These are phyloP conservation scores for Xylaria acuta DNA, from an alignment of 495 filamentous ascomycete species.

Conservation along the genomic window DNA sequence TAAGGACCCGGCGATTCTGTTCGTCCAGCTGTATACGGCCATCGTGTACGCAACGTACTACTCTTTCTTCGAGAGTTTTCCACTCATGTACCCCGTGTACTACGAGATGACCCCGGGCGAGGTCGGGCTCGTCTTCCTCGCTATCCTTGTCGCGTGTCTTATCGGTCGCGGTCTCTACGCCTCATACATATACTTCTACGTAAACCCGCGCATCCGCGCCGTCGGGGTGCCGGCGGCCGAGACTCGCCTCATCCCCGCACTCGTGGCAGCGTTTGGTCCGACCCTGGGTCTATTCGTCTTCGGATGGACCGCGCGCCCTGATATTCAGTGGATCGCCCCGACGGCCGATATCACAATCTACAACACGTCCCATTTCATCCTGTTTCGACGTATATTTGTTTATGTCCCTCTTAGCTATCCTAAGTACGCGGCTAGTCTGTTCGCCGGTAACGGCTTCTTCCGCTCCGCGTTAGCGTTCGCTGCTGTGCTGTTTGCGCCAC, in stretches of 20 bases:
- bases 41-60: constrained; percentile 73
- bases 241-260: too few species aligned
- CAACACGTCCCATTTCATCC: constrained; percentile 48
- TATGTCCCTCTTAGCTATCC: constrained; percentile 69
- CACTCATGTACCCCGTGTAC: constrained; percentile 68
- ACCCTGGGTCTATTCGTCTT: constrained; percentile 69
- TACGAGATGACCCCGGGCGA: constrained; percentile 69
- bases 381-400: constrained; percentile 70
- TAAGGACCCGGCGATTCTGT: constrained; percentile 67
- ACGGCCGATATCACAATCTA: constrained; percentile 67
- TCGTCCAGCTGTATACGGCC: constrained; percentile 67
- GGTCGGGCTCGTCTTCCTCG: constrained; percentile 69
- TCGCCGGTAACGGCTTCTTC: constrained; percentile 68
- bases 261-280: too few species aligned
- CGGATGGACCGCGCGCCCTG: constrained; percentile 62
- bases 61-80: constrained; percentile 76
- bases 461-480: constrained; percentile 63
- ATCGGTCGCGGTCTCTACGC: constrained; percentile 60
- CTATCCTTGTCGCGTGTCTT: constrained; percentile 63
- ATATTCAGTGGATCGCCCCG: constrained; percentile 67
- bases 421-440: constrained; percentile 65
- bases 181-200: constrained; percentile 57
- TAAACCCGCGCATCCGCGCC: constrained; percentile 48
- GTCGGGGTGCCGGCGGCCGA: constrained; percentile 59
- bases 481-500: constrained; percentile 62